Evolutionary conservation across 805 yeast species (phyloP).

Genomic region (Cyberlindnera saturnus): DNA sequence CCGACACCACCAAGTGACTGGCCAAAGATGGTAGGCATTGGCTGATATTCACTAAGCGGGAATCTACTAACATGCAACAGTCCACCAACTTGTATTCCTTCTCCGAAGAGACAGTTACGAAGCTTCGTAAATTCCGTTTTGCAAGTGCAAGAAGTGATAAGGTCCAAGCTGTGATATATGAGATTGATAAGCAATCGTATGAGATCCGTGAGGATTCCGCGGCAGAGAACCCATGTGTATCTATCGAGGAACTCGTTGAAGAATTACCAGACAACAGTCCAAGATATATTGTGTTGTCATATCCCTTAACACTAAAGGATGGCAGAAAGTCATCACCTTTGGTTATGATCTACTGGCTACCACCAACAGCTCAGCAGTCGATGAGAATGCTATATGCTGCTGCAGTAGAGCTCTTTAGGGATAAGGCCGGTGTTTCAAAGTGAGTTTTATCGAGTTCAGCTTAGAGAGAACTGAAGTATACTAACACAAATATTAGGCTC

Average conservation of each 20-base stretch:
- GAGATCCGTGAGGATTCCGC: conserved; percentile 45
- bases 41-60: too few relatives aligned
- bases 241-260: conserved; percentile 60
- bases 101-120: conserved; percentile 51
- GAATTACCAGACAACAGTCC: conserved; percentile 81
- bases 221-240: conserved; percentile 31
- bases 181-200: conserved; percentile 51
- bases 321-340: conserved; percentile 72
- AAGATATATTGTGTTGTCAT: conserved; percentile 66
- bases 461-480: conserved; percentile 14
- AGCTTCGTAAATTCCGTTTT: conserved; percentile 66
- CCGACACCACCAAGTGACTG: too few relatives aligned
- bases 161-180: conserved; percentile 58
- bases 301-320: conserved; percentile 63
- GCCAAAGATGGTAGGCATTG: too few relatives aligned
- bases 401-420: conserved; percentile 74
- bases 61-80: conserved; percentile 11
- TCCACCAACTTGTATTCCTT: conserved; percentile 56
- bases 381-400: conserved; percentile 88
- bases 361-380: conserved; percentile 79
- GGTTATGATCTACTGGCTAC: conserved; percentile 82
- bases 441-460: conserved; percentile 14
- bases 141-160: conserved; percentile 57
- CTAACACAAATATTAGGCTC: conserved; percentile 32
- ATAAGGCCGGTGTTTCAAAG: conserved; percentile 37